Evolutionary conservation across 2,329 filamentous ascomycete species (phyloP), one percentile per base, ranked within the genome.

Genomic region (Thelonectria rubi): DNA sequence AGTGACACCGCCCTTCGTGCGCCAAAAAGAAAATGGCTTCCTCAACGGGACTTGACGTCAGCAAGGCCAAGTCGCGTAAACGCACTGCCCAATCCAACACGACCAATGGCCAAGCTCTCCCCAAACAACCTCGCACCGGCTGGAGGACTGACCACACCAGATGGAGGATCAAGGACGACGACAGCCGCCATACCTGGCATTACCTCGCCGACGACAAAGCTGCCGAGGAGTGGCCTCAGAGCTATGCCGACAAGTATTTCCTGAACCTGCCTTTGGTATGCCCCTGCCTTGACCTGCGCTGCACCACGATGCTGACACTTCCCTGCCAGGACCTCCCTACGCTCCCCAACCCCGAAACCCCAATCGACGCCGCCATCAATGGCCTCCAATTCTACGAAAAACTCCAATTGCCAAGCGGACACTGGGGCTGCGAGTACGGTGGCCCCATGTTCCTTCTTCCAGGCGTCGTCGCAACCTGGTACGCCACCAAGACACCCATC

Each of bases 371-470:
- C 5, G 93, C 92, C 3, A 82, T 84, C 62, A 99, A 99, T 79
- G 93, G 91, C 39, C 84, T 98, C 55, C 81, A 86, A 3, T 98
- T 97, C 81, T 97, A 96, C 80, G 91, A 94, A 59, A 86, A 94
- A 65, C 86, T 98, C 21, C 95, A 99, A 76, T 84, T 97, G 1
- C 88, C 90, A 14, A 90, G 92, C 1, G 95, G 95, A 5, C 92
- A 97, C 73, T 99, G 95, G 95, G 95, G 85, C 5, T 98, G 94
- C 80, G 95, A 99, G 76, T 99, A 99, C 79, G 95, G 95, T 56
- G 95, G 95, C 0, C 95, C 95, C 4, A 94, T 97, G 92, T 99
- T 99, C 74, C 85, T 98, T 40, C 82, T 98, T 1, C 93, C 94
- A 0, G 92, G 94, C 46, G 76, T 97, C 20, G 88, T 97, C 64